These are phyloP conservation scores for Gossypium longicalyx DNA, from an alignment of 345 rosid genomes.

Conservation along the genomic window DNA sequence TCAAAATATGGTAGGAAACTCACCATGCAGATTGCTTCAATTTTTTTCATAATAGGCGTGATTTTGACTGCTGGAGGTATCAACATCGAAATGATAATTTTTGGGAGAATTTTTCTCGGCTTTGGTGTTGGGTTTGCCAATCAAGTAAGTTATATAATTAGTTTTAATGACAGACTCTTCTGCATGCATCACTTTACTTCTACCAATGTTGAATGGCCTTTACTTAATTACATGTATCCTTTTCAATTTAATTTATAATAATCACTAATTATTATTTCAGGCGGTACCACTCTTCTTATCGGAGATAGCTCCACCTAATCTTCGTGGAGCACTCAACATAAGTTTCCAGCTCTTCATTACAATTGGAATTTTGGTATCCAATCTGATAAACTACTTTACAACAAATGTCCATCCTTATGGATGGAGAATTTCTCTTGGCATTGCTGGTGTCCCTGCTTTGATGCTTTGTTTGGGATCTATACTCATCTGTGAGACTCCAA, in stretches of 20 bases:
- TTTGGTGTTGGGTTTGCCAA: constrained; percentile 68
- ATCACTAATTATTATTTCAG: constrained; percentile 19
- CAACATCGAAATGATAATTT: constrained; percentile 41
- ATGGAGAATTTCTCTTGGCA: constrained; percentile 38
- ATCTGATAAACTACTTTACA: constrained; percentile 38
- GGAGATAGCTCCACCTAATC: constrained; percentile 41
- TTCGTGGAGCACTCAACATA: constrained; percentile 46
- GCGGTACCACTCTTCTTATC: constrained; percentile 51
- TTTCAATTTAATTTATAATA: no score
- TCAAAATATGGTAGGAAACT: constrained; percentile 60
- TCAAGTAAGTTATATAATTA: constrained; percentile 35
- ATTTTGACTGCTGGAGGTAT: constrained; percentile 38
- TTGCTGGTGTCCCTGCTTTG: constrained; percentile 40
- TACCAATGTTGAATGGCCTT: no score
- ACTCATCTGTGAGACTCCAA: constrained; percentile 50
- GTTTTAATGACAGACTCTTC: no score
- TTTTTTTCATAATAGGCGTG: constrained; percentile 58
- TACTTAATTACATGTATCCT: neutral
- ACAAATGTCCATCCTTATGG: constrained; percentile 34
- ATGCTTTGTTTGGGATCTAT: constrained; percentile 44
- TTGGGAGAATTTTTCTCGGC: constrained; percentile 69
- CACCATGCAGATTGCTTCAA: constrained; percentile 64
- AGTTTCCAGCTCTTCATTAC: constrained; percentile 67
- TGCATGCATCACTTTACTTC: no score
- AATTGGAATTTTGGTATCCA: constrained; percentile 57